Percentiles rank a stretch among this genome's conserved stretches.
Conservation (phyloP, 129 eudicot species). For the Centrapalus pauciflorus region DNA sequence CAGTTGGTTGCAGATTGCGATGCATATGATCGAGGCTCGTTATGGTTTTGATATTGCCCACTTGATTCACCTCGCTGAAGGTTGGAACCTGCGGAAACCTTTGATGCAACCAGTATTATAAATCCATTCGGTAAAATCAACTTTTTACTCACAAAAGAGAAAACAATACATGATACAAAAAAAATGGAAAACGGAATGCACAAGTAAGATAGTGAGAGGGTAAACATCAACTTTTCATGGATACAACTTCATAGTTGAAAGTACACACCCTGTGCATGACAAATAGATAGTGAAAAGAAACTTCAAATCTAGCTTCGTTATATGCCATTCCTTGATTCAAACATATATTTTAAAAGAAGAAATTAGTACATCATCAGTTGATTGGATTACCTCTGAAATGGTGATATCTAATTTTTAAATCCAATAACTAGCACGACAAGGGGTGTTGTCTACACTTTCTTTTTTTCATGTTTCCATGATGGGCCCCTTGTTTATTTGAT, state of each 20-base stretch:
- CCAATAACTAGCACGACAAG: not conserved
- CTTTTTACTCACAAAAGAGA: not conserved
- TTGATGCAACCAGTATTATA: constrained; percentile 21
- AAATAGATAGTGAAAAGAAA: not conserved
- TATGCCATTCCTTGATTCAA: not conserved
- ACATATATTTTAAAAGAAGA: not conserved
- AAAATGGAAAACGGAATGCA: not conserved
- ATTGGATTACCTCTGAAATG: not conserved
- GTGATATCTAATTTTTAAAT: constrained; percentile 2
- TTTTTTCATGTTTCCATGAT: not conserved
- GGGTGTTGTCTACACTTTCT: not conserved
- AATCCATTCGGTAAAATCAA: not conserved
- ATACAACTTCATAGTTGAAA: not conserved
- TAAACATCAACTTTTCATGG: not conserved
- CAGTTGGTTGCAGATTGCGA: constrained; percentile 41
- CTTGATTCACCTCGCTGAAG: constrained; percentile 41
- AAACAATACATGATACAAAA: not conserved
- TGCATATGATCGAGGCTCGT: constrained; percentile 38
- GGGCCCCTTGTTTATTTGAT: not conserved
- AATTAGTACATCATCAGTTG: constrained; percentile 6
- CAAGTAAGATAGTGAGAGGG: not conserved
- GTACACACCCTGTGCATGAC: not conserved
- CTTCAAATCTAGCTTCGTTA: not conserved
- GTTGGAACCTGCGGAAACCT: constrained; percentile 60
- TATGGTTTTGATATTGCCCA: constrained; percentile 46